Evolutionary conservation across 176 grass and related monocot species (phyloP).

Genomic region (Aegilops bicornis): DNA sequence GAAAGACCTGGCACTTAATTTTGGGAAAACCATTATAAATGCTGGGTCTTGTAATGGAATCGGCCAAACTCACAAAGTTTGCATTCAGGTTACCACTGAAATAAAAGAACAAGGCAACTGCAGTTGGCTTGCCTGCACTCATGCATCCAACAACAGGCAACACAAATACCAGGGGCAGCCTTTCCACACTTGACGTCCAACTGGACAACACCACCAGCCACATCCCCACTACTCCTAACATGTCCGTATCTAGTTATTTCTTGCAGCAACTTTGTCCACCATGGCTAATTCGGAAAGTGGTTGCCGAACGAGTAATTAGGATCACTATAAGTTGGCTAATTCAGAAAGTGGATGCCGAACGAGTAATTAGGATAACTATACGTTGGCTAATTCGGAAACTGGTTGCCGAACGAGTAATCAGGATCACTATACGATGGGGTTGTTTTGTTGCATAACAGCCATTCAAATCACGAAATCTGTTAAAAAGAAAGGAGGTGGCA

Average conservation of each 20-base stretch:
- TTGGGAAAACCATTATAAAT: background rate
- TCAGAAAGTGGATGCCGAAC: background rate
- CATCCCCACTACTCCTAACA: background rate
- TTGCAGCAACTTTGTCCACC: background rate
- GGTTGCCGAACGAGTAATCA: background rate
- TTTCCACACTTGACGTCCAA: background rate
- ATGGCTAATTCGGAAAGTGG: constrained; percentile 9
- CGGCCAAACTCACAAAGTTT: background rate
- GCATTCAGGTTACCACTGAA: background rate
- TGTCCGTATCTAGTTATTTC: background rate
- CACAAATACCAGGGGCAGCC: background rate
- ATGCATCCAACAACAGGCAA: background rate
- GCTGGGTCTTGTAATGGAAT: background rate
- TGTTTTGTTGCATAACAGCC: background rate
- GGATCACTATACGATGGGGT: background rate
- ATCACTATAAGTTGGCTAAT: background rate
- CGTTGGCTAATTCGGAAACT: background rate
- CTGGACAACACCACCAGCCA: background rate
- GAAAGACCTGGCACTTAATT: background rate
- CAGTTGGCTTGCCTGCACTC: background rate
- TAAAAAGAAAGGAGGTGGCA: background rate
- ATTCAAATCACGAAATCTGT: background rate
- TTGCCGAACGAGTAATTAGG: background rate
- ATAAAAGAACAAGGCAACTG: background rate
- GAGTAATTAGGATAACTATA: background rate